Base-by-base conservation (phyloP, 495 filamentous ascomycete genomes). In the Penicillium coprophilum region DNA sequence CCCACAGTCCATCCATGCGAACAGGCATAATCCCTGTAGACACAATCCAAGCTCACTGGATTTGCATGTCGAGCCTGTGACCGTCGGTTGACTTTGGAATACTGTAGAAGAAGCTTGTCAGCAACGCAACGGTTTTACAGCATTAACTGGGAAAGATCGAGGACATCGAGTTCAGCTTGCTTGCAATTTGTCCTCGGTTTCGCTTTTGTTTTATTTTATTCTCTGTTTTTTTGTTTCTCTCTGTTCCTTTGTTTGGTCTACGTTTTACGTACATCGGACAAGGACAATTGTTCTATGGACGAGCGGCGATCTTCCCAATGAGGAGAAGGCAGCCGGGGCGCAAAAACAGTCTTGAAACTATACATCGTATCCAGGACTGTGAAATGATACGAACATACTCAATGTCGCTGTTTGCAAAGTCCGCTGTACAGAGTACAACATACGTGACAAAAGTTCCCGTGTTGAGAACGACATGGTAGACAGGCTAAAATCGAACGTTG, bases 21-120 rank as follows among this genome's bases (percentile, higher is more conserved):
- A 27, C 66, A 58, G 50, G 63, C 66, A 64, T 64, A 32, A 10
- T 31, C 66, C 66, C 61, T 62, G 63, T 60, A 32, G n/a, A 30
- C 4, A 23, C 2, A 50, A 27, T 15, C 36, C 24, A 44, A 46
- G 44, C 46, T 58, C 20, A 62, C 56, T 65, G 59, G 49, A 24
- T 44, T 32, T 36, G 24, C 19, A 52, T 43, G 47, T 60, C 56
- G 53, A 64, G 57, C 63, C 58, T 60, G 58, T 63, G 46, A 56
- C 44, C 39, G 15, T 49, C 23, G 50, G 39, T 39, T 45, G 30
- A 15, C 39, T 55, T 56, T 23, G 27, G 4, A 59, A 67, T 56
- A 36, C 11, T n/a, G 20, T 17, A 43, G 55, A 47, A 46, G 63
- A 66, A 68, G 66, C 60, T 68, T 62, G 60, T 63, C 59, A 45